Evolutionary conservation across 169 alveolate species (phyloP), one percentile per base, ranked within the genome.

Genomic region (Blepharisma undulans): DNA sequence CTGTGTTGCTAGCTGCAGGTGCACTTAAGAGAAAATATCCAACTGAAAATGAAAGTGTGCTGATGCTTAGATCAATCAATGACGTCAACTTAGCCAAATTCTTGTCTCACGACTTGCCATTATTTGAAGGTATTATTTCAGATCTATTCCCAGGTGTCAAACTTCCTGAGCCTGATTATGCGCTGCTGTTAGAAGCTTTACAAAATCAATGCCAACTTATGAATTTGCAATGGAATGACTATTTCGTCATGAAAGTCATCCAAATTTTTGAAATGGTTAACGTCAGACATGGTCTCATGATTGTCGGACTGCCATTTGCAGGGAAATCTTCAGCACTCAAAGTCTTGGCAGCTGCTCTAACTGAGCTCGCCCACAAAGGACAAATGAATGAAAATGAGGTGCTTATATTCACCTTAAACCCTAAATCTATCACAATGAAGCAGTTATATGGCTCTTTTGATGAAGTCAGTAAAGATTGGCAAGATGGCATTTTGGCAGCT

Each of bases 231-330:
- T 97, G 98, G 34, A 97, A 92, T 36, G 98, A 96, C 36, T 90
- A 91, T 61, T 98, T 98, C 92, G 92, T 97, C 72, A 94, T 87
- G 84, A 98, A 98, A 95, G 97, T 98, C 59, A 93, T 96, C 81
- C 98, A 98, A 94, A 95, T 98, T 34, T 98, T 97, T 93, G 99
- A 98, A 92, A 98, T 99, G 18, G 97, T 96, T 59, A 96, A 97
- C 88, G 99, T 98, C 4, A 96, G 99, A 90, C 99, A 98, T 94
- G 99, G 99, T 33, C 95, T 98, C 82, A 98, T 98, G 99, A 94
- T 98, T 16, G 99, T 98, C 7, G 99, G 99, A 18, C 99, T 99
- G 0, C 97, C 99, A 14, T 99, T 99, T 19, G 99, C 99, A 60
- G 99, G 99, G 76, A 98, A 98, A 94, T 97, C 99, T 18, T 91